Evolutionary conservation across 768 basidiomycete species (phyloP).

Genomic region (Suillus cothurnatus): DNA sequence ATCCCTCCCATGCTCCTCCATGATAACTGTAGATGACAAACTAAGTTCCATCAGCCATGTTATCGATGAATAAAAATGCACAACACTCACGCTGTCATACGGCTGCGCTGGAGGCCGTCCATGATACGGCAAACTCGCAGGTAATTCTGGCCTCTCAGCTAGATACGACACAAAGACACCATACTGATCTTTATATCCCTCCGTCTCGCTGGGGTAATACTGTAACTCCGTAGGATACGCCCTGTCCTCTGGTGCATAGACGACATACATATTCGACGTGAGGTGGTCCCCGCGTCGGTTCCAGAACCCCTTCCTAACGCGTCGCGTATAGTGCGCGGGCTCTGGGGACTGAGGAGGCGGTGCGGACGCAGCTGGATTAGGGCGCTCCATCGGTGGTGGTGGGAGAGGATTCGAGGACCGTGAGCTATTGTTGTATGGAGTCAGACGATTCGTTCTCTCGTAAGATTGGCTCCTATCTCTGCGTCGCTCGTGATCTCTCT

Average conservation of each 20-base stretch:
- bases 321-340: constrained; percentile 31
- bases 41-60: constrained; percentile 20
- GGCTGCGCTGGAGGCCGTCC: constrained; percentile 57
- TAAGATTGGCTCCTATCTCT: background rate
- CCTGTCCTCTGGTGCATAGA: constrained; percentile 60
- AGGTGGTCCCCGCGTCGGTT: constrained; percentile 77
- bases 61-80: background rate
- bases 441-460: background rate
- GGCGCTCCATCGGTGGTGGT: constrained; percentile 30
- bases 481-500: background rate
- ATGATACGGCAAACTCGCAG: constrained; percentile 59
- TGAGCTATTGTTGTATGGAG: background rate
- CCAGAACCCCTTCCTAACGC: constrained; percentile 64
- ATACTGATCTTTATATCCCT: constrained; percentile 58
- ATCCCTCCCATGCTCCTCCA: constrained; percentile 8
- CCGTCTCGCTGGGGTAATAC: constrained; percentile 55
- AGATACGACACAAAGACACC: constrained; percentile 46
- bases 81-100: constrained; percentile 51
- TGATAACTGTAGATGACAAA: constrained; percentile 44
- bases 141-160: constrained; percentile 54
- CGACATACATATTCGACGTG: constrained; percentile 54
- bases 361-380: constrained; percentile 24
- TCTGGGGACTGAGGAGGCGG: constrained; percentile 31
- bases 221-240: constrained; percentile 64
- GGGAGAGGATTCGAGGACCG: constrained; percentile 29